phyloP scores from a whole-genome alignment of 768 basidiomycete species.

The Mycena floridula region DNA sequence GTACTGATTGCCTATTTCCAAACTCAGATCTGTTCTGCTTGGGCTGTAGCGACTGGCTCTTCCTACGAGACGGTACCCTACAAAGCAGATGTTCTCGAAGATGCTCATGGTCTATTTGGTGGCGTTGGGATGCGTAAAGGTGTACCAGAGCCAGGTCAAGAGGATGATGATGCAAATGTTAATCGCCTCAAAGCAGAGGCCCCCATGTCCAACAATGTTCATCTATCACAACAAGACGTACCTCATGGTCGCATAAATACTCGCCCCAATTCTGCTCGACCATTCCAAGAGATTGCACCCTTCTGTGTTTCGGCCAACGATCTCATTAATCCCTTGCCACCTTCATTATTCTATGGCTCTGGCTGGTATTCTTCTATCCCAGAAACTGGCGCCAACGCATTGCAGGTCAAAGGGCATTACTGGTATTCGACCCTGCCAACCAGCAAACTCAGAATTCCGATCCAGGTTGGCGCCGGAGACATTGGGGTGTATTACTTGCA shows the following conservation, averaged over 20 bases:
- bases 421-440: conserved; percentile 89
- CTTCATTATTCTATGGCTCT: conserved; percentile 86
- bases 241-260: conserved; percentile 71
- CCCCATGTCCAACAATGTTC: conserved; percentile 19
- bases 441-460: conserved; percentile 75
- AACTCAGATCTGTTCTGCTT: conserved; percentile 80
- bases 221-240: conserved; percentile 41
- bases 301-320: conserved; percentile 97
- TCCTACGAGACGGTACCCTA: conserved; percentile 54
- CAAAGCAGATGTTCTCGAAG: conserved; percentile 26
- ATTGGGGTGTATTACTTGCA: conserved; percentile 86
- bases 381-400: conserved; percentile 31
- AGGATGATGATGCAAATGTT: conserved; percentile 24
- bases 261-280: conserved; percentile 42
- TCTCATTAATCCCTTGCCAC: conserved; percentile 94
- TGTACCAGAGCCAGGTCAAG: conserved; percentile 42
- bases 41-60: conserved; percentile 66
- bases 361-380: conserved; percentile 87
- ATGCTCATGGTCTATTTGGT: conserved; percentile 69
- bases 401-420: conserved; percentile 71
- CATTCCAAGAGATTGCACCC: conserved; percentile 84
- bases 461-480: conserved; percentile 84
- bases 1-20: conserved; percentile 90
- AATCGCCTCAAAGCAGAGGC: conserved; percentile 18
- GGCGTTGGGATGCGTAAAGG: conserved; percentile 83